Base-by-base conservation (phyloP, 768 basidiomycete species). In the Coprinopsis strossmayeri region DNA sequence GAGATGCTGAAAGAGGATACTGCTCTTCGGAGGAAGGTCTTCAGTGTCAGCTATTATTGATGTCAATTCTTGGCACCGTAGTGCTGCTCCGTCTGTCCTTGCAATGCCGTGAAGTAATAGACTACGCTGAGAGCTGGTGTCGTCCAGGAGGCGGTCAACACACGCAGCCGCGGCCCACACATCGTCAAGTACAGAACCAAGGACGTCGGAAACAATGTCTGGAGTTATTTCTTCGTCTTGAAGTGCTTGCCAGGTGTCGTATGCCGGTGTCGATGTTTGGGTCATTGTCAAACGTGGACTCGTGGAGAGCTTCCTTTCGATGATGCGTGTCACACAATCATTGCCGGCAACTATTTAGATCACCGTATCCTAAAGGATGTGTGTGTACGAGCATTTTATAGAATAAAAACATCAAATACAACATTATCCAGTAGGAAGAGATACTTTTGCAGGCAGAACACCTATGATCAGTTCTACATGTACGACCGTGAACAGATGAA, bases 91-190 rank as follows among this genome's bases (percentile, higher is more conserved):
- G 28, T 67, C 59, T 5, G 83, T 84, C 55, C 87, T 74, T 53
- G 75, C 58, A 40, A 91, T 65, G 7, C 86, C 91, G 23, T 81
- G 61, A 30, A 78, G 69, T 21, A 91, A 69, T 24, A 92, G 68
- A 7, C 69, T 68, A 44, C 71, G 71, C 54, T 90, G 82, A 12
- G 79, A 63, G 46, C 61, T 61, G 18, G 73, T 65, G 59, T 81
- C 70, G 52, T 84, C 70, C n/a, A 84, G 66, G 21, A 84, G 63
- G 49, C 84, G 73, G 66, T 90, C 87, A 21, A 72, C 67, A 56
- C 80, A 85, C 2, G 88, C 87, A n/a, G 84, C 78, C 30, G 74
- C 76, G 13, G 82, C 83, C 88, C 89, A 92, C 7, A 82, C 65
- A 62, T 92, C 84, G 57, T 91, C 81, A 34, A 68, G 64, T 34